phyloP scores from a whole-genome alignment of 108 stramenopile genomes.

The Stephanodiscus minutulus region DNA sequence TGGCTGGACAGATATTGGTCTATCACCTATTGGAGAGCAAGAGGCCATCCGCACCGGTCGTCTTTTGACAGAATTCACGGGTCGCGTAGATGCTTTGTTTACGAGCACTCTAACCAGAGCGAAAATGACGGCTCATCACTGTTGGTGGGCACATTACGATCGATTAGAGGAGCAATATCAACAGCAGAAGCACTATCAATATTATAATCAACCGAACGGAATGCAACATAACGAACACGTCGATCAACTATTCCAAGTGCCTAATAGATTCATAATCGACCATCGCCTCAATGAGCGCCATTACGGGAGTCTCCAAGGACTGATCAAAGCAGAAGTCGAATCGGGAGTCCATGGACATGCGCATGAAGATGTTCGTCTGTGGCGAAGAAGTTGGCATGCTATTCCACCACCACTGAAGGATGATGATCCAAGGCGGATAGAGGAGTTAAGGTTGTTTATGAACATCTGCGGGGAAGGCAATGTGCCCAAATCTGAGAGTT shows the following conservation, averaged over 20 bases:
- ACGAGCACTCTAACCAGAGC: conserved; percentile 56
- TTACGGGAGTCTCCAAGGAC: conserved; percentile 57
- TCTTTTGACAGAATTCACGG: conserved; percentile 30
- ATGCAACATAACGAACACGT: background rate
- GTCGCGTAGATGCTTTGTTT: conserved; percentile 55
- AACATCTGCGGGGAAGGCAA: conserved; percentile 51
- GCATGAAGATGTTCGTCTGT: conserved; percentile 37
- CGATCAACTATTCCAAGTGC: conserved; percentile 3
- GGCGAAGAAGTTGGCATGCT: conserved; percentile 63
- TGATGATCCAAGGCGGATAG: conserved; percentile 50
- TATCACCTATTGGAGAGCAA: conserved; percentile 52
- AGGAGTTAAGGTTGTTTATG: conserved; percentile 39
- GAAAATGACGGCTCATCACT: conserved; percentile 61
- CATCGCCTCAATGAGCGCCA: conserved; percentile 63
- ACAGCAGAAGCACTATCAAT: conserved; percentile 23
- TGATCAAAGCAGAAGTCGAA: conserved; percentile 54
- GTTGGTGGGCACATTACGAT: conserved; percentile 56
- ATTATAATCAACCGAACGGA: conserved; percentile 23
- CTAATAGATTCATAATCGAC: conserved; percentile 43
- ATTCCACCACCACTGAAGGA: conserved; percentile 52
- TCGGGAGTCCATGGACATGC: conserved; percentile 57
- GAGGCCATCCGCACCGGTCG: conserved; percentile 55
- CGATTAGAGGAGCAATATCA: conserved; percentile 26
- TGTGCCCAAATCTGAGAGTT: conserved; percentile 57
- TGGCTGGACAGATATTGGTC: conserved; percentile 67